These are phyloP conservation scores for Deinandra increscens DNA, from an alignment of 129 eudicot species.

Conservation along the genomic window DNA sequence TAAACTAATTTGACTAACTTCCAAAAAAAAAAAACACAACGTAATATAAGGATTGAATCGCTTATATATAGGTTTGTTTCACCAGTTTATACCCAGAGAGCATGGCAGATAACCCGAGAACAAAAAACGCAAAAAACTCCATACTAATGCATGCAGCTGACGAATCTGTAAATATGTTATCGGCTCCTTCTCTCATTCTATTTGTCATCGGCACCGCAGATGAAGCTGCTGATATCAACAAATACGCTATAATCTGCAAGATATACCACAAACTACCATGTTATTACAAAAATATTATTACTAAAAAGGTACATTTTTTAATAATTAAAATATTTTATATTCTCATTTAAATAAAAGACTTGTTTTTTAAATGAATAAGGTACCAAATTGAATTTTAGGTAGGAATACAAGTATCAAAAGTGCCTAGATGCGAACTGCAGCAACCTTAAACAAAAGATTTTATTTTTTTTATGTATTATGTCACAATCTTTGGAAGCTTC, in stretches of 20 bases:
- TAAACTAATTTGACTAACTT: conserved; percentile 12
- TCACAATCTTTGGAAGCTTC: conserved; percentile 20
- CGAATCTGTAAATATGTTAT: conserved; percentile 80
- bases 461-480: neutral
- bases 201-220: conserved; percentile 72
- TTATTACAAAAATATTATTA: too few relatives aligned
- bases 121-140: conserved; percentile 76
- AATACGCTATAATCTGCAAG: conserved; percentile 65
- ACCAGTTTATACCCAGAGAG: conserved; percentile 77
- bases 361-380: neutral
- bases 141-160: conserved; percentile 80
- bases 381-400: too few relatives aligned
- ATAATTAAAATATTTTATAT: neutral
- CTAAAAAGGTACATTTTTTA: too few relatives aligned
- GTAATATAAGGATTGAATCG: neutral
- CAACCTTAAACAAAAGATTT: too few relatives aligned
- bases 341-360: neutral
- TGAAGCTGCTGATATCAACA: conserved; percentile 81
- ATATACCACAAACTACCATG: neutral
- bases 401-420: too few relatives aligned
- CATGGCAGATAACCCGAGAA: conserved; percentile 60
- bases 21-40: neutral
- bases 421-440: too few relatives aligned
- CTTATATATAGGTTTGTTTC: conserved; percentile 52
- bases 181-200: conserved; percentile 66